Evolutionary conservation across 768 basidiomycete species (phyloP).

Genomic region (Leccinum broughii): DNA sequence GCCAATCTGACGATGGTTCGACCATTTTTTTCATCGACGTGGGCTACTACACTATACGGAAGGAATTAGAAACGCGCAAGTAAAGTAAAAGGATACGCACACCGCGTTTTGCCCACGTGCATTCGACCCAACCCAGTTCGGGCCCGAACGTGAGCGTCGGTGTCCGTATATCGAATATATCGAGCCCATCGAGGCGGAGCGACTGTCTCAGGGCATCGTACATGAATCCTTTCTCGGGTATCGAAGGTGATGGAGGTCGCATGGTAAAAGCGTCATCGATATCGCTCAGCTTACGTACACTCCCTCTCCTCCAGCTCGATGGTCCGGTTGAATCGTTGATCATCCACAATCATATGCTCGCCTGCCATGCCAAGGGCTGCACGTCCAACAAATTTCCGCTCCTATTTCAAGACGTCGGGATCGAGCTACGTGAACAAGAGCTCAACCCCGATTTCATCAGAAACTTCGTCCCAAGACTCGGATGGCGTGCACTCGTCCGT

Average conservation of each 20-base stretch:
- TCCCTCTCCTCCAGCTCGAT: no score
- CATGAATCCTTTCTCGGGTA: slow-evolving; percentile 85
- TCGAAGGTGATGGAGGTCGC: slow-evolving; percentile 84
- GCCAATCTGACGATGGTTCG: slow-evolving; percentile 84
- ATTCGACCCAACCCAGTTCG: slow-evolving; percentile 27
- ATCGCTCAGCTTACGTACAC: slow-evolving; percentile 8
- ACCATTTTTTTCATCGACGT: slow-evolving; percentile 88
- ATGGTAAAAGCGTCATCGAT: slow-evolving; percentile 32
- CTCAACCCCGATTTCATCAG: slow-evolving; percentile 87
- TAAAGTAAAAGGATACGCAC: neutral
- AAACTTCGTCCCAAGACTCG: slow-evolving; percentile 83
- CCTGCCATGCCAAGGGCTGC: slow-evolving; percentile 42
- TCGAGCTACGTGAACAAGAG: slow-evolving; percentile 83
- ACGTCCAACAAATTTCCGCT: slow-evolving; percentile 65
- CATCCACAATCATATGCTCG: no score
- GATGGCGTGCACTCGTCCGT: slow-evolving; percentile 84
- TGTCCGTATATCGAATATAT: slow-evolving; percentile 63
- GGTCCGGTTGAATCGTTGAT: no score
- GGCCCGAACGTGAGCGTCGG: slow-evolving; percentile 55
- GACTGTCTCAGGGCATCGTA: slow-evolving; percentile 77
- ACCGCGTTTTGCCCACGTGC: slow-evolving; percentile 34
- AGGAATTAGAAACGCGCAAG: neutral
- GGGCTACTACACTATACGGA: slow-evolving; percentile 71
- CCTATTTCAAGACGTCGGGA: slow-evolving; percentile 75
- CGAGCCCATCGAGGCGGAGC: slow-evolving; percentile 48